Evolutionary conservation across 2,329 filamentous ascomycete species (phyloP).

Genomic region (Zymoseptoria pseudotritici): DNA sequence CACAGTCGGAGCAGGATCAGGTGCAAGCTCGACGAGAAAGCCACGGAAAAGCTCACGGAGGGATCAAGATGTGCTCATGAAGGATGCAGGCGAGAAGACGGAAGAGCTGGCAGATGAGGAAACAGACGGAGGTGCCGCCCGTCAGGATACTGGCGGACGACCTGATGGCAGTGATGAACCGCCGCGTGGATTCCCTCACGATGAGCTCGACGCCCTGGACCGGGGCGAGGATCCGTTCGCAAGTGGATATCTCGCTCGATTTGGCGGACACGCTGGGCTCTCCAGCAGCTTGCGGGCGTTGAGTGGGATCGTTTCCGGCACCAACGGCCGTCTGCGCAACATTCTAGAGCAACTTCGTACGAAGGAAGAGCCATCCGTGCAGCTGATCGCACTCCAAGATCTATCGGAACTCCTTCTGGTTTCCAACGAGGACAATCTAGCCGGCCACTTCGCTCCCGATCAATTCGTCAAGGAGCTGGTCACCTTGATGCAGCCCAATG

Average conservation of each 20-base stretch:
- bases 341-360: constrained; percentile 57
- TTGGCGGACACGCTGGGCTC: constrained; percentile 55
- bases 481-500: constrained; percentile 80
- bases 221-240: constrained; percentile 53
- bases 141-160: constrained; percentile 32
- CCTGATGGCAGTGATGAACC: constrained; percentile 50
- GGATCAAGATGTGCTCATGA: constrained; percentile 30
- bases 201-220: constrained; percentile 44
- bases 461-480: constrained; percentile 94
- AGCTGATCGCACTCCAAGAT: constrained; percentile 87
- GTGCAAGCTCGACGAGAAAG: constrained; percentile 24
- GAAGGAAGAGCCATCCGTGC: constrained; percentile 77
- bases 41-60: constrained; percentile 27
- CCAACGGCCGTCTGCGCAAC: constrained; percentile 67
- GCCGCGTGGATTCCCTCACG: constrained; percentile 53
- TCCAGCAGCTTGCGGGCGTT: constrained; percentile 78
- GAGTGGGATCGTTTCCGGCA: constrained; percentile 84
- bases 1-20: constrained; percentile 5
- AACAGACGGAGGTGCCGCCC: constrained; percentile 27
- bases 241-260: constrained; percentile 59
- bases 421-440: constrained; percentile 92
- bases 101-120: constrained; percentile 29
- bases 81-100: constrained; percentile 25
- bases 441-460: constrained; percentile 90
- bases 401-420: constrained; percentile 88